These are phyloP conservation scores for Casaregolazyma suthepensis DNA, from an alignment of 1,139 yeast species.

Conservation along the genomic window DNA sequence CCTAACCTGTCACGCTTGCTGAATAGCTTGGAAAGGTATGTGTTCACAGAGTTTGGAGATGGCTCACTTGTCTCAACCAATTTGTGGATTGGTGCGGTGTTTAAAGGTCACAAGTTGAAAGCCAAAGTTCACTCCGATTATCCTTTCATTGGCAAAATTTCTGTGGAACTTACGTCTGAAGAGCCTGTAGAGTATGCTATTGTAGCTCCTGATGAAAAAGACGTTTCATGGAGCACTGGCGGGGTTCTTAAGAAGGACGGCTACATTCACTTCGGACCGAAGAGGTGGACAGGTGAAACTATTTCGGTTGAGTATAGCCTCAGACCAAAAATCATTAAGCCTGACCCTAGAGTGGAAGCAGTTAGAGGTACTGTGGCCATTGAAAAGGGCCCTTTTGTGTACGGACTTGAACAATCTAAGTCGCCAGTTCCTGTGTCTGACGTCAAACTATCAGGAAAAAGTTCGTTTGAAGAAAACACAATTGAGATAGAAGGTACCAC, in stretches of 20 bases:
- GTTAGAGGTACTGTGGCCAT: constrained; percentile 8
- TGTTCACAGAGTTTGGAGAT: background rate
- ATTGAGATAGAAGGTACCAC: constrained; percentile 1
- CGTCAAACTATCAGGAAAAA: background rate
- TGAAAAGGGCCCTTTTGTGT: constrained; percentile 12
- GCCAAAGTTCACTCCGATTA: constrained; percentile 3
- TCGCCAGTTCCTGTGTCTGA: constrained; percentile 3
- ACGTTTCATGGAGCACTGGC: background rate
- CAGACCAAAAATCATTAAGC: constrained; percentile 1
- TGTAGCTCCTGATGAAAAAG: constrained; percentile 1
- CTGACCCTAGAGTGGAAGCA: constrained; percentile 4
- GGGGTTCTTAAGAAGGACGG: constrained; percentile 3
- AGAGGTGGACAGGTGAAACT: constrained; percentile 6
- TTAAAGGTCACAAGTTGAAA: background rate
- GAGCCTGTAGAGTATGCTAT: constrained; percentile 3
- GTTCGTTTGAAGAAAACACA: background rate
- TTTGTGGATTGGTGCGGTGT: constrained; percentile 7
- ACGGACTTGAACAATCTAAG: constrained; percentile 5
- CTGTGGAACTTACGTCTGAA: constrained; percentile 1
- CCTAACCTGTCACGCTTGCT: constrained; percentile 21
- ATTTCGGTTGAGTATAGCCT: constrained; percentile 6
- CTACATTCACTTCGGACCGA: constrained; percentile 6
- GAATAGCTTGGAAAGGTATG: constrained; percentile 7
- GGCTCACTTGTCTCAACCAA: constrained; percentile 1
- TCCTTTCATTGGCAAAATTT: constrained; percentile 4